phyloP scores from a whole-genome alignment of 2,329 filamentous ascomycete species.

The Fusarium sp. region DNA sequence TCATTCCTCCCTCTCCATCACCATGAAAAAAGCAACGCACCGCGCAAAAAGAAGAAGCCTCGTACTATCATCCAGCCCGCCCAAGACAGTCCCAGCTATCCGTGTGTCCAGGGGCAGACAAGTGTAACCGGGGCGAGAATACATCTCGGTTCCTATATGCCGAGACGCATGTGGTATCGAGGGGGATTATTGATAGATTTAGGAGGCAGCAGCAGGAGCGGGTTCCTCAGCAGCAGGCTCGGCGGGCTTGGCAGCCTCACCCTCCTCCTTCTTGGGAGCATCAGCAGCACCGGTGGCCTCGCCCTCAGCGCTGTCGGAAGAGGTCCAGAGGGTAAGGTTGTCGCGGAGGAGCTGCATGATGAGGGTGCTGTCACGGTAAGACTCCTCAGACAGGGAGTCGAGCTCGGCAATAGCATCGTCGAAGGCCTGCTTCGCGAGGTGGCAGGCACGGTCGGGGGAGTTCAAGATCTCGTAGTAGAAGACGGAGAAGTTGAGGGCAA shows the following conservation, averaged over 20 bases:
- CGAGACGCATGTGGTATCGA: conserved; percentile 56
- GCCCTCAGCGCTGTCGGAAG: conserved; percentile 85
- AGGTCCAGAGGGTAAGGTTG: conserved; percentile 98
- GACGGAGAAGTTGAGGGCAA: conserved; percentile 98
- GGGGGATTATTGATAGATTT: conserved; percentile 55
- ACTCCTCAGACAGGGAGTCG: conserved; percentile 96
- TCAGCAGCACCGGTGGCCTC: conserved; percentile 72
- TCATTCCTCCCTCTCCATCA: conserved; percentile 52
- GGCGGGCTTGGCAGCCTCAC: conserved; percentile 58
- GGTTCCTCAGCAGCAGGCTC: conserved; percentile 56
- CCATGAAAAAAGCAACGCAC: conserved; percentile 53
- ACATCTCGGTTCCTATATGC: conserved; percentile 54
- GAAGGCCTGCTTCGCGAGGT: conserved; percentile 98
- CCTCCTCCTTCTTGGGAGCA: conserved; percentile 71
- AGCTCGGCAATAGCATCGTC: conserved; percentile 98
- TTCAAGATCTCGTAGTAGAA: conserved; percentile 99
- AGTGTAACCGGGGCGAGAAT: conserved; percentile 48
- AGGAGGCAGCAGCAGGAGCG: conserved; percentile 64
- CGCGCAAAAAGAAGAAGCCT: conserved; percentile 51
- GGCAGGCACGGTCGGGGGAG: conserved; percentile 97
- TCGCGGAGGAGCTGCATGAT: conserved; percentile 99
- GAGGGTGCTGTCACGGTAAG: conserved; percentile 98
- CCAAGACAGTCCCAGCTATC: conserved; percentile 51
- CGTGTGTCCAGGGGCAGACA: conserved; percentile 48
- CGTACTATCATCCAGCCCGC: conserved; percentile 54